These are phyloP conservation scores for Umbelopsis isabellina DNA, from an alignment of 192 early-diverging fungal genomes.

Conservation along the genomic window DNA sequence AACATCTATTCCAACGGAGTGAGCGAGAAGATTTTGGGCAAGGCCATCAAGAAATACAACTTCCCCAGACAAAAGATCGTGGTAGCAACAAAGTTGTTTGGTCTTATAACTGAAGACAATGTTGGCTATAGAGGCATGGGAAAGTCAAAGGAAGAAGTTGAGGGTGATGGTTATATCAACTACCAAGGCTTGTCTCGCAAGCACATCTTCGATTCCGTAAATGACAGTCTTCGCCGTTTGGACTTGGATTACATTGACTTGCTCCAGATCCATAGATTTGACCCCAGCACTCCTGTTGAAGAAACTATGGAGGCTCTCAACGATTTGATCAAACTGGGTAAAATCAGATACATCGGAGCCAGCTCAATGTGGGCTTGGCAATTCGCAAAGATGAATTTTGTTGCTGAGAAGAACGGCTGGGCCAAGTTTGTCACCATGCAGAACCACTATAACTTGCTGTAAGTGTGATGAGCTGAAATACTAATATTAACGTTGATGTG, in stretches of 20 bases:
- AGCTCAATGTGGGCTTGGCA: slow-evolving; percentile 45
- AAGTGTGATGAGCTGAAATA: not conserved
- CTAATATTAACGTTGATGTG: no score
- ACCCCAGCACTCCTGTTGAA: slow-evolving; percentile 54
- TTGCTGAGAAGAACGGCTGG: slow-evolving; percentile 46
- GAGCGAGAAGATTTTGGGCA: slow-evolving; percentile 42
- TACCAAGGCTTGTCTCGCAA: slow-evolving; percentile 76
- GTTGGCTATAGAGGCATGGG: not conserved
- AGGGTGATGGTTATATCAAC: slow-evolving; percentile 44
- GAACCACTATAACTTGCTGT: slow-evolving; percentile 13
- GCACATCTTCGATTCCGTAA: slow-evolving; percentile 74
- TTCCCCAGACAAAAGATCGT: slow-evolving; percentile 68
- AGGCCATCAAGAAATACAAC: slow-evolving; percentile 42
- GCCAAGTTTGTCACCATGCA: slow-evolving; percentile 42
- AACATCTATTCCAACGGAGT: slow-evolving; percentile 46
- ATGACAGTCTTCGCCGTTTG: slow-evolving; percentile 64
- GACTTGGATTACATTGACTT: slow-evolving; percentile 70
- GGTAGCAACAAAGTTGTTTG: slow-evolving; percentile 73
- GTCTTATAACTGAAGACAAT: slow-evolving; percentile 44
- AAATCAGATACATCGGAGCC: slow-evolving; percentile 50
- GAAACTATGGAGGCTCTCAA: slow-evolving; percentile 73
- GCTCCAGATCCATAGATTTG: slow-evolving; percentile 60
- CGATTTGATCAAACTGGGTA: slow-evolving; percentile 68
- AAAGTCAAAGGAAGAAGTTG: not conserved
- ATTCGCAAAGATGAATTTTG: slow-evolving; percentile 35